These are phyloP conservation scores for Aphanomyces euteiches DNA, from an alignment of 352 stramenopile genomes.

Conservation along the genomic window DNA sequence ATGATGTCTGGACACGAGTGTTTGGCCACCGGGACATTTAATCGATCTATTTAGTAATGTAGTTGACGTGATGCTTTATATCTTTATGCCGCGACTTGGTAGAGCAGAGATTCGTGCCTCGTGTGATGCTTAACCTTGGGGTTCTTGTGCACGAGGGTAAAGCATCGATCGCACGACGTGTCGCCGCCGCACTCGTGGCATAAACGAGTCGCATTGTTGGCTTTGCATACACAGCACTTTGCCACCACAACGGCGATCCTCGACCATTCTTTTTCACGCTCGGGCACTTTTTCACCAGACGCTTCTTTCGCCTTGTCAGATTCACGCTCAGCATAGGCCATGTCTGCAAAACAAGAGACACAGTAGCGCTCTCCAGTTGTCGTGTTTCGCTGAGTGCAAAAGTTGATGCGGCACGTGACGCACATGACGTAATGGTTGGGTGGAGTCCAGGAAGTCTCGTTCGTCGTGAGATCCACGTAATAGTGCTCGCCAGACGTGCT, in stretches of 20 bases:
- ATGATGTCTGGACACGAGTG: constrained; percentile 1
- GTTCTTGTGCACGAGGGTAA: constrained; percentile 44
- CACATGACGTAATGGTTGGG: constrained; percentile 61
- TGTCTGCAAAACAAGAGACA: constrained; percentile 47
- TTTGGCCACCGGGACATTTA: constrained; percentile 10
- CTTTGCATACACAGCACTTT: constrained; percentile 61
- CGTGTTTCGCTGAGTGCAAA: constrained; percentile 52
- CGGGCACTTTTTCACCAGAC: neutral
- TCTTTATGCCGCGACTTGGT: neutral
- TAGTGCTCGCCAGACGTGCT: constrained; percentile 42
- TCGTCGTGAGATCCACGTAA: constrained; percentile 46
- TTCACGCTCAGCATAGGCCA: constrained; percentile 9
- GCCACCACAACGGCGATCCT: constrained; percentile 55
- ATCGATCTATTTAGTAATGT: neutral
- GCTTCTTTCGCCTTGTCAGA: constrained; percentile 36
- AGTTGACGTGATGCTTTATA: neutral
- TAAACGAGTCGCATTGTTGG: constrained; percentile 40
- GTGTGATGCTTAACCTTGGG: constrained; percentile 36
- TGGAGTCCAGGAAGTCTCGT: constrained; percentile 43
- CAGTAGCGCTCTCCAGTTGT: constrained; percentile 49
- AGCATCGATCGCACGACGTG: constrained; percentile 50
- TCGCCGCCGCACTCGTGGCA: constrained; percentile 58
- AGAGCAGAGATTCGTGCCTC: constrained; percentile 38
- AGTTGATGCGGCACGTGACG: constrained; percentile 43
- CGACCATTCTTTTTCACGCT: constrained; percentile 38